phyloP scores from a whole-genome alignment of 108 stramenopile species.

The Cyclotella sp. region DNA sequence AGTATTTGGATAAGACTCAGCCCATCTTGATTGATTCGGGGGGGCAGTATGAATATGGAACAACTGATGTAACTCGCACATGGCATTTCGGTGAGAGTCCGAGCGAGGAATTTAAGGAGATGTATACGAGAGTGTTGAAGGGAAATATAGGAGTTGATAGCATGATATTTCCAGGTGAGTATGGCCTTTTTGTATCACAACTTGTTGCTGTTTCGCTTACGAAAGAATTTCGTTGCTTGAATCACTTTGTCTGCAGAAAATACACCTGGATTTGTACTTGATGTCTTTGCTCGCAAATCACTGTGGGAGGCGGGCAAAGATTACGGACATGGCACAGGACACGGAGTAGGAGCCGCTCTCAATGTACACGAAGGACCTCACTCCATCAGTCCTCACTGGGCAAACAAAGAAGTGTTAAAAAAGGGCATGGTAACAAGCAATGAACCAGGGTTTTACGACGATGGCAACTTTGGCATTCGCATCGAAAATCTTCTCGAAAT shows the following conservation, averaged over 20 bases:
- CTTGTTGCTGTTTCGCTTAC: not conserved
- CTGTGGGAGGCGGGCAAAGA: conserved; percentile 94
- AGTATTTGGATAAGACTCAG: conserved; percentile 68
- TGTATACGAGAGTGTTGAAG: conserved; percentile 94
- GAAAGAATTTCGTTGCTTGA: not conserved
- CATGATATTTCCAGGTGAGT: conserved; percentile 85
- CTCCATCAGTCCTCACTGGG: conserved; percentile 70
- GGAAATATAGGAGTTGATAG: conserved; percentile 94
- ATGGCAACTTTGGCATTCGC: conserved; percentile 94
- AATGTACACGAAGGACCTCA: conserved; percentile 99
- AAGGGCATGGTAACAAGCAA: conserved; percentile 97
- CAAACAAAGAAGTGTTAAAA: conserved; percentile 80
- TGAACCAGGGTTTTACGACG: conserved; percentile 98
- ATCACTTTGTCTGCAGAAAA: conserved; percentile 54
- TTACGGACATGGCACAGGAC: conserved; percentile 98
- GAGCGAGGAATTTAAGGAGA: conserved; percentile 73
- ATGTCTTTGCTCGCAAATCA: conserved; percentile 91
- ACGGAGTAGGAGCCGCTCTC: conserved; percentile 96
- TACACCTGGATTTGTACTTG: conserved; percentile 93
- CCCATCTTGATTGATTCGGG: conserved; percentile 93
- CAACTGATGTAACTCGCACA: conserved; percentile 98
- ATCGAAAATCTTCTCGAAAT: conserved; percentile 93
- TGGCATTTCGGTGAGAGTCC: conserved; percentile 92
- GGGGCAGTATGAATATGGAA: conserved; percentile 93
- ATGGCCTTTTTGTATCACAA: not conserved